phyloP scores from a whole-genome alignment of 1,139 yeast species.

The Sugiyamaella grinbergsii region DNA sequence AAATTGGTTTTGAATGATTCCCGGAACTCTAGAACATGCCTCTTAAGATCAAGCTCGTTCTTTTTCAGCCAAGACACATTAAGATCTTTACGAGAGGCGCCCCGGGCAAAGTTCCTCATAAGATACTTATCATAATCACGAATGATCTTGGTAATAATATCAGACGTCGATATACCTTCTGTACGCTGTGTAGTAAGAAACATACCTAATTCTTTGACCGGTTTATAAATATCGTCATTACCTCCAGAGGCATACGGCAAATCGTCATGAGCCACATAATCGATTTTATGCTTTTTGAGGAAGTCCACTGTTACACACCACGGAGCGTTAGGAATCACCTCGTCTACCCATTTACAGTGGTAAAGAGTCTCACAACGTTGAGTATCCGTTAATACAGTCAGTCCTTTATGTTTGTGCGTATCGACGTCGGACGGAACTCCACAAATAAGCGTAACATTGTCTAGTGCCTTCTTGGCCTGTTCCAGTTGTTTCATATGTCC shows the following conservation, averaged over 20 bases:
- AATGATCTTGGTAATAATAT: slow-evolving; percentile 90
- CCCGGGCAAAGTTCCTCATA: slow-evolving; percentile 96
- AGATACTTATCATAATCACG: slow-evolving; percentile 94
- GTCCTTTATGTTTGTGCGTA: slow-evolving; percentile 89
- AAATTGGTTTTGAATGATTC: slow-evolving; percentile 77
- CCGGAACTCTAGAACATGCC: slow-evolving; percentile 85
- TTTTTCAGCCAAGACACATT: slow-evolving; percentile 97
- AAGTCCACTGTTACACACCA: slow-evolving; percentile 92
- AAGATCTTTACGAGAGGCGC: slow-evolving; percentile 93
- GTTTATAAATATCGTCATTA: slow-evolving; percentile 87
- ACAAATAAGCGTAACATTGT: slow-evolving; percentile 79
- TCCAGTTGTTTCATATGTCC: slow-evolving; percentile 98
- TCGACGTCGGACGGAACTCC: slow-evolving; percentile 90
- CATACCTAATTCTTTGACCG: slow-evolving; percentile 87
- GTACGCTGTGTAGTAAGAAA: slow-evolving; percentile 95
- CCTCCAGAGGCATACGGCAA: slow-evolving; percentile 88
- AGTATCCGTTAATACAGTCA: slow-evolving; percentile 83
- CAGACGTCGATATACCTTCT: slow-evolving; percentile 93
- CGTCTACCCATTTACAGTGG: slow-evolving; percentile 98
- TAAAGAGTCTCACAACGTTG: slow-evolving; percentile 86
- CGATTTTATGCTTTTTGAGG: slow-evolving; percentile 74
- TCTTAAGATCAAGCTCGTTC: slow-evolving; percentile 90
- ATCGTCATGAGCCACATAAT: slow-evolving; percentile 97
- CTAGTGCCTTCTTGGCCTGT: slow-evolving; percentile 92
- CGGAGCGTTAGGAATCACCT: slow-evolving; percentile 90